phyloP scores from a whole-genome alignment of 139 green algal genomes.

The Chlamydomonas asymmetrica region DNA sequence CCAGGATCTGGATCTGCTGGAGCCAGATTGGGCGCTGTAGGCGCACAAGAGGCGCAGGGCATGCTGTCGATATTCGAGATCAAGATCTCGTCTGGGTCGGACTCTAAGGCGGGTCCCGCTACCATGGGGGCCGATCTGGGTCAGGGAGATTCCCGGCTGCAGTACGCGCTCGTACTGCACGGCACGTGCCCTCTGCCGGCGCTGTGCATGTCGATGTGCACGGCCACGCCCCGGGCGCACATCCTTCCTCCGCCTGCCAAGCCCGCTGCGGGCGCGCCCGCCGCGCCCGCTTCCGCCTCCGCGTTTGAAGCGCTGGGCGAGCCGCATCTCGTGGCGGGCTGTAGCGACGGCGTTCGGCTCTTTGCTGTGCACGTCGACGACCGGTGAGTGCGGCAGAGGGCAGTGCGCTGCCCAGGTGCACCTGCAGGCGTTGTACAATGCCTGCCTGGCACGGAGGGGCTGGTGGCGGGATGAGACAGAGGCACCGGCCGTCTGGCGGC shows the following conservation, averaged over 20 bases:
- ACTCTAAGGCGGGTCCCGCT: neutral
- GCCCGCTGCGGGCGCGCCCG: neutral
- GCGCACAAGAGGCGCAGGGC: slow-evolving; percentile 7
- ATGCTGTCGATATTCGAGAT: slow-evolving; percentile 35
- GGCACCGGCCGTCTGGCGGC: too few relatives aligned
- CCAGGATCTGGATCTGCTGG: neutral
- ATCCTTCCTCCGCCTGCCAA: neutral
- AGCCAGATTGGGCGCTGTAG: neutral
- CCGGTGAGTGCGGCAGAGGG: too few relatives aligned
- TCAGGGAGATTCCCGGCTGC: neutral
- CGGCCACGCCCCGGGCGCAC: neutral
- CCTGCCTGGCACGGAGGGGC: too few relatives aligned
- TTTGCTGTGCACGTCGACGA: too few relatives aligned
- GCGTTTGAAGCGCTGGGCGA: neutral
- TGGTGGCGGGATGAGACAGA: too few relatives aligned
- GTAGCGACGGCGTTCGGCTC: slow-evolving; percentile 22
- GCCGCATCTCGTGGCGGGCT: slow-evolving; percentile 15
- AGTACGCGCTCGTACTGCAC: slow-evolving; percentile 9
- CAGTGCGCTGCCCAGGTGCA: too few relatives aligned
- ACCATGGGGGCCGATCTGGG: neutral
- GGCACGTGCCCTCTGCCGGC: neutral
- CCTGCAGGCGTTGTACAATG: too few relatives aligned
- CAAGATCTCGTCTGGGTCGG: neutral
- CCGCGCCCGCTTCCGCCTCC: neutral
- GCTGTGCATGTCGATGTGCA: neutral